These are phyloP conservation scores for Calonectria multiphialidica DNA, from an alignment of 2,329 filamentous ascomycete genomes.

Conservation along the genomic window DNA sequence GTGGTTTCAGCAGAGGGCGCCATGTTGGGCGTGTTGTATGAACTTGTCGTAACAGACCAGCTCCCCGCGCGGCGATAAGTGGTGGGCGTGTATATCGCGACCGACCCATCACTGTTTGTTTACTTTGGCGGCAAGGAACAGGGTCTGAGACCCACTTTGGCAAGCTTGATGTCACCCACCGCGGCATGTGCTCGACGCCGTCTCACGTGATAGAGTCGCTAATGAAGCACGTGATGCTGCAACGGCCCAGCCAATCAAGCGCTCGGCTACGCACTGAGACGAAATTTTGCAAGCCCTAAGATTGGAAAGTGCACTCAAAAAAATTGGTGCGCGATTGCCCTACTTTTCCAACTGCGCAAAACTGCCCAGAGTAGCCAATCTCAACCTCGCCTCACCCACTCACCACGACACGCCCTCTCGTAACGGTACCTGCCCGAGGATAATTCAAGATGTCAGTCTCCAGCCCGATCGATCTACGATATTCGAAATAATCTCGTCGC, in stretches of 20 bases:
- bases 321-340: conserved; percentile 51
- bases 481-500: conserved; percentile 38
- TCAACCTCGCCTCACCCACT: conserved; percentile 51
- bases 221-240: conserved; percentile 43
- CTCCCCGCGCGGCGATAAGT: conserved; percentile 39
- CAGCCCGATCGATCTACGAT: conserved; percentile 27
- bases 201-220: conserved; percentile 29
- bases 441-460: conserved; percentile 58
- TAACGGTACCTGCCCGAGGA: conserved; percentile 54
- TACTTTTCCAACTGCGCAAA: conserved; percentile 54
- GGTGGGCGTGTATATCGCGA: conserved; percentile 45
- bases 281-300: conserved; percentile 58
- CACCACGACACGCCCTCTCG: conserved; percentile 54
- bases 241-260: conserved; percentile 28
- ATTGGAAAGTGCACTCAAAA: conserved; percentile 49
- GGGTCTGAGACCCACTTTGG: conserved; percentile 36
- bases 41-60: conserved; percentile 30
- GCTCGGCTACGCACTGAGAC: conserved; percentile 48
- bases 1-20: conserved; percentile 55
- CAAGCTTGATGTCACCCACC: conserved; percentile 24
- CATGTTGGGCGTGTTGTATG: conserved; percentile 46
- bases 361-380: conserved; percentile 46
- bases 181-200: conserved; percentile 22
- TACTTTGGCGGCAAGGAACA: conserved; percentile 49
- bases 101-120: conserved; percentile 53